Percentiles rank a stretch among this genome's conserved stretches.
Evolutionary conservation across 2,329 filamentous ascomycete genomes (phyloP).

Genomic region (Ceratocystis albifundus): DNA sequence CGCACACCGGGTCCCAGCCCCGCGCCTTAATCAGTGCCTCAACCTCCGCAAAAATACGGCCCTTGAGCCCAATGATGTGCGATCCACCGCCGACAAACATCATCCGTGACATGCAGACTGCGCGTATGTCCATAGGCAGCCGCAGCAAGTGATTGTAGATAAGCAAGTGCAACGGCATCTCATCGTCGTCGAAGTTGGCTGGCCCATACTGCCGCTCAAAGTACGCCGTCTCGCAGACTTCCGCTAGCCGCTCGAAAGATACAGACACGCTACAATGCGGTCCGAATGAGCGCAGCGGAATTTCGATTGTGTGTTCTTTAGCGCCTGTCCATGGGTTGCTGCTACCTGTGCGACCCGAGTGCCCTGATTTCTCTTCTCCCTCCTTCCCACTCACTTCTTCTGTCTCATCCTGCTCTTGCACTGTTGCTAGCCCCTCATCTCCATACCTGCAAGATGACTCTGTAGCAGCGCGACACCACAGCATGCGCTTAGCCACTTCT

Average conservation of each 20-base stretch:
- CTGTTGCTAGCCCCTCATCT: conserved; percentile 37
- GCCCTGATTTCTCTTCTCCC: conserved; percentile 25
- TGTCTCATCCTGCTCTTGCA: conserved; percentile 48
- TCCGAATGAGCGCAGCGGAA: conserved; percentile 38
- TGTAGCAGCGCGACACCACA: conserved; percentile 52
- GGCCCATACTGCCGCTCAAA: conserved; percentile 47
- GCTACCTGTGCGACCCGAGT: conserved; percentile 10
- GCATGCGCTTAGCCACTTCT: conserved; percentile 60
- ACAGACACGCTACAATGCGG: conserved; percentile 49
- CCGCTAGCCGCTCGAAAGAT: conserved; percentile 57
- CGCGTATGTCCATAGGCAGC: conserved; percentile 70
- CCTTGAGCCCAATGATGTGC: conserved; percentile 65
- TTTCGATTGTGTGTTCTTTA: conserved; percentile 28
- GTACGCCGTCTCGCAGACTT: conserved; percentile 63
- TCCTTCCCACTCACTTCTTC: conserved; percentile 26
- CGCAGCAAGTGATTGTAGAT: conserved; percentile 64
- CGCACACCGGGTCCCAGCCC: conserved; percentile 68
- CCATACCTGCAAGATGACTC: conserved; percentile 25
- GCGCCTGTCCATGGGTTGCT: background rate
- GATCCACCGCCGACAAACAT: conserved; percentile 75
- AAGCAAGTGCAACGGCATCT: conserved; percentile 64
- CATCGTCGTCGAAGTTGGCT: conserved; percentile 69
- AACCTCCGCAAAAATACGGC: conserved; percentile 65
- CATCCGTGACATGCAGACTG: conserved; percentile 77
- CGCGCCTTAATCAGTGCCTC: conserved; percentile 50